phyloP scores from a whole-genome alignment of 2,329 filamentous ascomycete species.

The Diaporthe batatas region DNA sequence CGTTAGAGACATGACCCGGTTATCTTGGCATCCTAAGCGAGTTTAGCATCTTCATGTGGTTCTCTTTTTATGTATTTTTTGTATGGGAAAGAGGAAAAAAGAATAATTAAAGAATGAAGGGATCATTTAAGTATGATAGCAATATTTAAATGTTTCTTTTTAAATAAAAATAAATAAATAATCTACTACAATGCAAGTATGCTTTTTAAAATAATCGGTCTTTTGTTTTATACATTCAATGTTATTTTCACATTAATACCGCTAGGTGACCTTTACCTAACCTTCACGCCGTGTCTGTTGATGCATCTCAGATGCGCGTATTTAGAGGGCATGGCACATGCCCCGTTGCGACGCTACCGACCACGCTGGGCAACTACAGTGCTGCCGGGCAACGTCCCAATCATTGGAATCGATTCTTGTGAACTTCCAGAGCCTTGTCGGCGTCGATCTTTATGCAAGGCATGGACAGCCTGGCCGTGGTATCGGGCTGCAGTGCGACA shows the following conservation, averaged over 20 bases:
- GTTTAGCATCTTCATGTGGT: not conserved
- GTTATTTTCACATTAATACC: not conserved
- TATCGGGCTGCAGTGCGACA: conserved; percentile 28
- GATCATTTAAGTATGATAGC: no score
- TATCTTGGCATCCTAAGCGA: no score
- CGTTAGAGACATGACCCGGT: no score
- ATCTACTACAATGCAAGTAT: no score
- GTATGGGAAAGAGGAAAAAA: not conserved
- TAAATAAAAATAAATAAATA: no score
- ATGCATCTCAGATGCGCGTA: not conserved
- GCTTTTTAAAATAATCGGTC: no score
- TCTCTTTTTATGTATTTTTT: no score
- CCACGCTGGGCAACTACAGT: not conserved
- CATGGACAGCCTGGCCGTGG: conserved; percentile 21
- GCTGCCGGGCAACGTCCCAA: conserved; percentile 12
- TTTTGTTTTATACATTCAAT: no score
- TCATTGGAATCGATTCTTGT: conserved; percentile 19
- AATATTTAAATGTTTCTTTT: not conserved
- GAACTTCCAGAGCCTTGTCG: conserved; percentile 19
- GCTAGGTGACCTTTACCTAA: no score
- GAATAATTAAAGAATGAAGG: no score
- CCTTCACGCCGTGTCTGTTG: not conserved
- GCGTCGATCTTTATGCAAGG: conserved; percentile 20
- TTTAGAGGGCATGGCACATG: not conserved
- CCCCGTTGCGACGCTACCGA: not conserved